Evolutionary conservation across 192 early-diverging fungal species (phyloP).

Genomic region (Phlyctochytrium bullatum): DNA sequence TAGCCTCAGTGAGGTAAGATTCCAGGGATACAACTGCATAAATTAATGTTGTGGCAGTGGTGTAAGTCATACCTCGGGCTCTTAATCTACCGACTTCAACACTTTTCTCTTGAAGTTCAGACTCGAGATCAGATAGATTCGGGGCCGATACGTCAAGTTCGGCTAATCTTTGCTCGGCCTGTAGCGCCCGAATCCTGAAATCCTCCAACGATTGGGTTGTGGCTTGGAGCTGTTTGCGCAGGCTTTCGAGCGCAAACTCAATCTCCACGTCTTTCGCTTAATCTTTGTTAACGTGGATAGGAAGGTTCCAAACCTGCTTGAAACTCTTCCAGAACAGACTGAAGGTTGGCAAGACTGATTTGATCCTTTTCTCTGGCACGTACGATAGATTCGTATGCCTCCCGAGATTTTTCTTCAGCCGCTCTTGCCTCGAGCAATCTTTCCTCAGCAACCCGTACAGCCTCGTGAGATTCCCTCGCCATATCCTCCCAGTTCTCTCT

Average conservation of each 20-base stretch:
- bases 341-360: constrained; percentile 72
- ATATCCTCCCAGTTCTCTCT: constrained; percentile 65
- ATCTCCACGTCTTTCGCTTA: constrained; percentile 57
- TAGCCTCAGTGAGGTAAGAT: constrained; percentile 86
- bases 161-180: constrained; percentile 49
- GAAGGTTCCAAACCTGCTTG: constrained; percentile 61
- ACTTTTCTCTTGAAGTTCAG: constrained; percentile 69
- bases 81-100: constrained; percentile 73
- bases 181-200: constrained; percentile 49
- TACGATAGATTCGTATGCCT: constrained; percentile 43
- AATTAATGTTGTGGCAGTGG: neutral
- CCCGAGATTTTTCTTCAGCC: constrained; percentile 41
- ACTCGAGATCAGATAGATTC: constrained; percentile 37
- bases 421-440: constrained; percentile 48
- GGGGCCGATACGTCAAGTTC: constrained; percentile 6
- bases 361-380: constrained; percentile 57
- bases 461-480: constrained; percentile 50
- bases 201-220: constrained; percentile 46
- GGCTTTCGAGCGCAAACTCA: constrained; percentile 50
- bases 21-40: constrained; percentile 75
- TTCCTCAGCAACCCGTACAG: constrained; percentile 42
- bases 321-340: constrained; percentile 83
- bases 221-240: constrained; percentile 46
- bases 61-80: constrained; percentile 56
- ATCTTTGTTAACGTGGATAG: neutral